Evolutionary conservation across 495 filamentous ascomycete genomes (phyloP).

Genomic region (Lasiosphaeriaceae sp.): DNA sequence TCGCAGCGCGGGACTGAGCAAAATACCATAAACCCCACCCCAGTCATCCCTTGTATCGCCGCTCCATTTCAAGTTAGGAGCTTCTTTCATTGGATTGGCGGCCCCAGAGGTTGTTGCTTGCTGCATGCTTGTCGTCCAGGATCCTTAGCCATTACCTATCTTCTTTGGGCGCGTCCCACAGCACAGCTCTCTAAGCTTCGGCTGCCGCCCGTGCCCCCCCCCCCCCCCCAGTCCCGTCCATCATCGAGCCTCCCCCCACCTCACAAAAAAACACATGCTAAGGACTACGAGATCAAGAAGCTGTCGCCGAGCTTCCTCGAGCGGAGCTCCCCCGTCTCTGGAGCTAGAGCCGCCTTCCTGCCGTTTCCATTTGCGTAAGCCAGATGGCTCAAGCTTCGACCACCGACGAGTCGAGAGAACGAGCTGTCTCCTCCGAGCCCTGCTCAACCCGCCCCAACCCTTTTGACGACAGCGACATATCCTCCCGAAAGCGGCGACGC

Average conservation of each 20-base stretch:
- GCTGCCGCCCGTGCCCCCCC: slow-evolving; percentile 1
- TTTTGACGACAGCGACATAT: slow-evolving; percentile 49
- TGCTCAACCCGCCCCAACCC: slow-evolving; percentile 55
- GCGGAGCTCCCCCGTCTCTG: slow-evolving; percentile 27
- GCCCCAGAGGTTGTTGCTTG: no score
- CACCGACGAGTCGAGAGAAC: slow-evolving; percentile 49
- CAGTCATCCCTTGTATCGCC: no score
- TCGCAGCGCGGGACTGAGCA: no score
- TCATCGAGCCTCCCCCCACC: slow-evolving; percentile 1
- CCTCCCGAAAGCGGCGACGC: slow-evolving; percentile 51
- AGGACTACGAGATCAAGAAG: slow-evolving; percentile 25
- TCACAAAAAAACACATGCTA: slow-evolving; percentile 29
- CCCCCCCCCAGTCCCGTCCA: neutral
- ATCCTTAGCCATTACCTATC: no score
- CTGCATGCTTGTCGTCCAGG: no score
- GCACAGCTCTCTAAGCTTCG: neutral
- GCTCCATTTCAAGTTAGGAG: no score
- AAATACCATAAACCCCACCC: no score
- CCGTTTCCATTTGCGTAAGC: slow-evolving; percentile 22
- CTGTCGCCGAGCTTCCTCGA: slow-evolving; percentile 33
- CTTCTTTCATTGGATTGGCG: no score
- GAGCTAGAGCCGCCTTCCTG: slow-evolving; percentile 26
- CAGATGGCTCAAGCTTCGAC: slow-evolving; percentile 54
- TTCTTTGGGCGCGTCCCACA: no score
- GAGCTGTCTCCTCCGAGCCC: slow-evolving; percentile 56